Conservation (phyloP, 1,284 basidiomycete genomes). For the Apiotrichum sp. region DNA sequence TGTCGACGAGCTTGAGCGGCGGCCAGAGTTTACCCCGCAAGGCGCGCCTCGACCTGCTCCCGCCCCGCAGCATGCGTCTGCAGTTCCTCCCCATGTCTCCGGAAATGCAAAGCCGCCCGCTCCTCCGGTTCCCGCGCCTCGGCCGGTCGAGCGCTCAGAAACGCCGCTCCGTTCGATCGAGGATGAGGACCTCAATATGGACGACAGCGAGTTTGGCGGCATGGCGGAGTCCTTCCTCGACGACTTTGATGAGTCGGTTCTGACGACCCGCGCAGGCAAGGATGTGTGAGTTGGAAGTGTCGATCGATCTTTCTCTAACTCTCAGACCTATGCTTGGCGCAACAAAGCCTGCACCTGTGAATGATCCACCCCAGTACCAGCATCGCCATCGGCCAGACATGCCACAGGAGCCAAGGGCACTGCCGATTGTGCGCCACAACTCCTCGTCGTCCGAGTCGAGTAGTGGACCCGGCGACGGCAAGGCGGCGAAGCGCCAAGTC, state of each 20-base stretch:
- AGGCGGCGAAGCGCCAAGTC: background rate
- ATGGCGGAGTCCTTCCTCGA: slow-evolving; percentile 30
- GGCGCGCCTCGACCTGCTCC: slow-evolving; percentile 7
- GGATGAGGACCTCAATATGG: slow-evolving; percentile 16
- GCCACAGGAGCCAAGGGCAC: slow-evolving; percentile 3
- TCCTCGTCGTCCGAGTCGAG: background rate
- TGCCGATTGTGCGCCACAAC: background rate
- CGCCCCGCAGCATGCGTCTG: slow-evolving; percentile 15
- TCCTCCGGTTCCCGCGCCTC: background rate
- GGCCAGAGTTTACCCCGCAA: slow-evolving; percentile 60
- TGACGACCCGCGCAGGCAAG: background rate
- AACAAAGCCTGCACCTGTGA: background rate
- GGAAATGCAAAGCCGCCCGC: slow-evolving; percentile 9
- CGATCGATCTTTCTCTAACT: background rate
- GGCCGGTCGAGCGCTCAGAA: background rate
- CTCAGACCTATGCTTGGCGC: slow-evolving; percentile 4
- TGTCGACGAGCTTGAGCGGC: slow-evolving; percentile 62
- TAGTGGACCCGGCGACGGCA: background rate
- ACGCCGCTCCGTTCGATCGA: slow-evolving; percentile 28
- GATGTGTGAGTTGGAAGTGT: slow-evolving; percentile 12
- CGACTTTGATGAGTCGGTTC: slow-evolving; percentile 18
- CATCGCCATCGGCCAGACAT: slow-evolving; percentile 39
- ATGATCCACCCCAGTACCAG: slow-evolving; percentile 23
- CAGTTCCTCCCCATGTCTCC: slow-evolving; percentile 18
- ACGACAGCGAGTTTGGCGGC: slow-evolving; percentile 25